Evolutionary conservation across 176 grass and related monocot genomes (phyloP), one percentile per base, ranked within the genome.

Genomic region (Lolium multiflorum): DNA sequence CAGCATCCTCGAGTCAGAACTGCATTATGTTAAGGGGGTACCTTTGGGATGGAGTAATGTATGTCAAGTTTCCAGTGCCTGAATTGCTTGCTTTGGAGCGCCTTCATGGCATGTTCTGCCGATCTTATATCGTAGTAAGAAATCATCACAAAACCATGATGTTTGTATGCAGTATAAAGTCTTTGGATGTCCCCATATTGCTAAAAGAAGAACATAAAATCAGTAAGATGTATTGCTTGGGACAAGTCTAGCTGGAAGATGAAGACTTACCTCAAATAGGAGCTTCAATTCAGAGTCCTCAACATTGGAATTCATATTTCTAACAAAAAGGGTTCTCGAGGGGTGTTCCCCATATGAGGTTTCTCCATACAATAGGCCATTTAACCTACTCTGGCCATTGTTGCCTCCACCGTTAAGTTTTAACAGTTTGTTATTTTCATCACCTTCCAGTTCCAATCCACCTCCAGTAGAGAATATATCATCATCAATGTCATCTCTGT

Each of bases 71-170:
- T 95, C 59, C 83, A 89, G 51, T n/a, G 50, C 78, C 91, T 89
- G 49, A 95, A 86, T 80, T 78, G 83, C 88, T 94, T 98, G 77
- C 86, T 89, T 58, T 95, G 93, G 90, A 98, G 93, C 55, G 88
- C 88, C 63, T 82, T 82, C 68, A 95, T 92, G 74, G 96, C 96
- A 90, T 89, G 87, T 83, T 90, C 85, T 46, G 96, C 85, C 1
- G 96, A 87, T 76, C 96, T 91, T 87, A 98, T 85, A 80, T 98
- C 96, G 87, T 98, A 98, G 83, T 95, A 98, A 80, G 93, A 98
- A 81, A 98, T 81, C 81, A 94, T 89, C 43, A 98, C 93, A 84
- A 95, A 92, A 82, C 93, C 96, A 83, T 61, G 91, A 90, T 94
- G 91, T 87, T 98, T 98, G 80, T 90, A 90, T 4, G 93, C 86